Conservation (phyloP, 495 filamentous ascomycete species). For the Xylaria bambusicola region DNA sequence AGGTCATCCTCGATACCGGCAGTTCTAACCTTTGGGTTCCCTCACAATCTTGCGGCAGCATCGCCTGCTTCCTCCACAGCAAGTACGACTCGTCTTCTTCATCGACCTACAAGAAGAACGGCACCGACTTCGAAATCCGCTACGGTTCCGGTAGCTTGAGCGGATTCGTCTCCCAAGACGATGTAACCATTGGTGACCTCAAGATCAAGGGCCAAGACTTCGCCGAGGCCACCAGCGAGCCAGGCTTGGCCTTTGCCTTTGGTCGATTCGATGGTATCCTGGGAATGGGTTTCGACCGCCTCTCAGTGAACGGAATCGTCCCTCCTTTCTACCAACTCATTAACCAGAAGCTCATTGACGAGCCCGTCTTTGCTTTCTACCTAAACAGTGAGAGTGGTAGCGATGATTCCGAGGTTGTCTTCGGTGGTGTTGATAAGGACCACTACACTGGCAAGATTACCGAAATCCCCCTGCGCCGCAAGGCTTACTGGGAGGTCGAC, state of each 20-base stretch:
- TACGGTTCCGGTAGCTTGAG: constrained; percentile 96
- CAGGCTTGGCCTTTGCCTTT: constrained; percentile 96
- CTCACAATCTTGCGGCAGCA: constrained; percentile 84
- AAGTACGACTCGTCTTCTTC: constrained; percentile 94
- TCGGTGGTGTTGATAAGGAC: constrained; percentile 85
- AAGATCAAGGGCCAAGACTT: constrained; percentile 86
- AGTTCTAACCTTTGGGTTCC: constrained; percentile 99
- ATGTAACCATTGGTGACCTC: constrained; percentile 83
- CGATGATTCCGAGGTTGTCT: constrained; percentile 82
- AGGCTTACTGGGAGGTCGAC: constrained; percentile 99
- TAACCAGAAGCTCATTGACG: constrained; percentile 83
- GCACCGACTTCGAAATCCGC: constrained; percentile 85
- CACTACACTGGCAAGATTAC: constrained; percentile 90
- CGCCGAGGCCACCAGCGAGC: constrained; percentile 91
- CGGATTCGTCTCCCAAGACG: constrained; percentile 90
- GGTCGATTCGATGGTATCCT: constrained; percentile 98
- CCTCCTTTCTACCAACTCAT: constrained; percentile 97
- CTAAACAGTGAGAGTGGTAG: constrained; percentile 71
- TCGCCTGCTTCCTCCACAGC: constrained; percentile 95
- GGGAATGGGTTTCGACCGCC: constrained; percentile 90
- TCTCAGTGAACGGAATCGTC: constrained; percentile 92
- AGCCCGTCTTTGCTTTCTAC: constrained; percentile 96
- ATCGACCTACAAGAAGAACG: constrained; percentile 92
- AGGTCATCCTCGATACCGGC: constrained; percentile 97
- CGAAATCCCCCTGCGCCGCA: constrained; percentile 90